Evolutionary conservation across 345 rosid genomes (phyloP).

Genomic region (Microthlaspi erraticum): DNA sequence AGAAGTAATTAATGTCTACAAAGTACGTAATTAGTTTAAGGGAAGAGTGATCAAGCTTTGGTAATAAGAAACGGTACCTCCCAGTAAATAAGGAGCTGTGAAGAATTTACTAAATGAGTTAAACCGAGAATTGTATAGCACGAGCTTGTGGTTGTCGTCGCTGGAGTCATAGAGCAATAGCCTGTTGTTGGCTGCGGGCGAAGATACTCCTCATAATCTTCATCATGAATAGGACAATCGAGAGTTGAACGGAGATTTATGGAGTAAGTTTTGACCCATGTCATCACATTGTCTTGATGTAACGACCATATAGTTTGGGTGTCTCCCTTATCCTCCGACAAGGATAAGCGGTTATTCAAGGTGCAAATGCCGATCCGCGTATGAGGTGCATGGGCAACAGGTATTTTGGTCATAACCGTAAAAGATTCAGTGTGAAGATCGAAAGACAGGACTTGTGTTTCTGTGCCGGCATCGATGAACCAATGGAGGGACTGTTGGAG

Average conservation of each 20-base stretch:
- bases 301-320: slow-evolving; percentile 19
- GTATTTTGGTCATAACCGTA: neutral
- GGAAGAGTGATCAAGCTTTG: slow-evolving; percentile 16
- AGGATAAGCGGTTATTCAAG: slow-evolving; percentile 1
- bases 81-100: neutral
- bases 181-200: neutral
- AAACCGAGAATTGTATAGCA: neutral
- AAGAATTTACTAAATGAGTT: neutral
- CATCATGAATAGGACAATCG: too few species aligned
- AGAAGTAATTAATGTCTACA: too few species aligned
- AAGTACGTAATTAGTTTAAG: neutral
- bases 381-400: neutral
- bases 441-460: slow-evolving; percentile 3
- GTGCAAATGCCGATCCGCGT: neutral
- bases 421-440: slow-evolving; percentile 11
- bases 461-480: neutral
- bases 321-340: slow-evolving; percentile 16
- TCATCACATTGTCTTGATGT: neutral
- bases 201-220: slow-evolving; percentile 3
- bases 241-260: neutral
- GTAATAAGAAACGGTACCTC: neutral
- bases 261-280: slow-evolving; percentile 8
- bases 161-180: slow-evolving; percentile 1
- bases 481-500: slow-evolving; percentile 17
- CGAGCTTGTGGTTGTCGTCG: neutral